These are phyloP conservation scores for Apiotrichum veenhuisii DNA, from an alignment of 1,284 basidiomycete genomes.

Conservation along the genomic window DNA sequence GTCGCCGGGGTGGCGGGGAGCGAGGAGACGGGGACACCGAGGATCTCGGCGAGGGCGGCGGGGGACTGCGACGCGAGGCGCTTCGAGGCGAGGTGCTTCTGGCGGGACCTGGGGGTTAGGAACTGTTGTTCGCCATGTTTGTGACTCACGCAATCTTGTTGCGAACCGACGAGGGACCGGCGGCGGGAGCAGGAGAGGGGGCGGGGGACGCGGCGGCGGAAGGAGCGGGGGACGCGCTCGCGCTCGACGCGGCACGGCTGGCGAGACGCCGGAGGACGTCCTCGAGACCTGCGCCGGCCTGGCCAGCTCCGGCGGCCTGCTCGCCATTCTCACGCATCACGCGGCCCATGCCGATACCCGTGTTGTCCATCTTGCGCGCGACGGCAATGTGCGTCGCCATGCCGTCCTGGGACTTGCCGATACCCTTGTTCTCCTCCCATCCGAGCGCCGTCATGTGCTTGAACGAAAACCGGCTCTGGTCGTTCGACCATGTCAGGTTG, in stretches of 20 bases:
- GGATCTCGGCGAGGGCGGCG: constrained; percentile 49
- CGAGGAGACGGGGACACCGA: constrained; percentile 44
- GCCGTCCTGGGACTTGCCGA: constrained; percentile 40
- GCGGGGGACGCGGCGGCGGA: constrained; percentile 15
- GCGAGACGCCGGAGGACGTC: constrained; percentile 45
- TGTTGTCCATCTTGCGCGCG: constrained; percentile 46
- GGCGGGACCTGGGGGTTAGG: constrained; percentile 37
- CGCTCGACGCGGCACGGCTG: constrained; percentile 10
- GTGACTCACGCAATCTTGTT: constrained; percentile 46
- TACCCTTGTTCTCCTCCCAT: constrained; percentile 44
- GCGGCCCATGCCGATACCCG: constrained; percentile 49
- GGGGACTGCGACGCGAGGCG: constrained; percentile 44
- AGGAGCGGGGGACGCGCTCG: constrained; percentile 22
- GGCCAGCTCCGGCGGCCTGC: constrained; percentile 40
- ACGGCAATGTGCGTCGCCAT: constrained; percentile 50
- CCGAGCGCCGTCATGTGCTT: constrained; percentile 50
- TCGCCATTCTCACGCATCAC: constrained; percentile 47
- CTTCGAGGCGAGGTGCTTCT: constrained; percentile 44
- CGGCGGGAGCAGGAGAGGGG: constrained; percentile 18
- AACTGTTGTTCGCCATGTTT: background rate
- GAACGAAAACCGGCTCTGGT: constrained; percentile 48
- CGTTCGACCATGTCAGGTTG: constrained; percentile 50
- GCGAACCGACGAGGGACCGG: constrained; percentile 27
- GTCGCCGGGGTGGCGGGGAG: constrained; percentile 24
- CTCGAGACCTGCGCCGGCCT: constrained; percentile 46